Conservation (phyloP, 106 monocot species). For the Allium sativum region DNA sequence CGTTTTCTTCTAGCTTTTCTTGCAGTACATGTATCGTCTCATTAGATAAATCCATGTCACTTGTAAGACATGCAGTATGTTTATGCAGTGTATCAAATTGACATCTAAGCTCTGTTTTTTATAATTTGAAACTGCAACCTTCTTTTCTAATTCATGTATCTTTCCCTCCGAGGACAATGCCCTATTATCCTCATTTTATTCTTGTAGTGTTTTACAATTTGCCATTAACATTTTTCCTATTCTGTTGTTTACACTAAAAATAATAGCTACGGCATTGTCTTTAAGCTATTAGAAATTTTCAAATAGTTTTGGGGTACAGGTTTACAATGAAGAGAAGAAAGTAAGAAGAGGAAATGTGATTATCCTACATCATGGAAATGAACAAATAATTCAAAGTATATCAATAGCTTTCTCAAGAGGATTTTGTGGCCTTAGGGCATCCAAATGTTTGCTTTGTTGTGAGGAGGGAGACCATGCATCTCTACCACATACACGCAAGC, state of each 20-base stretch:
- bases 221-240: conserved; percentile 93
- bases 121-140: conserved; percentile 77
- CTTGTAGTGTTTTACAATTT: conserved; percentile 86
- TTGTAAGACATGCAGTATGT: conserved; percentile 71
- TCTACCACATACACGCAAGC: too few relatives aligned
- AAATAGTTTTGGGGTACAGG: too few relatives aligned
- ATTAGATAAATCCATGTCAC: conserved; percentile 86
- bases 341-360: too few relatives aligned
- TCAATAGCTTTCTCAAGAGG: too few relatives aligned
- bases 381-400: too few relatives aligned
- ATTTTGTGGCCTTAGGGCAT: too few relatives aligned
- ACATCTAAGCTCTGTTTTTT: conserved; percentile 78
- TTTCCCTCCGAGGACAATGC: conserved; percentile 93
- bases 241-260: conserved; percentile 76
- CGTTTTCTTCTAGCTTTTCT: conserved; percentile 60
- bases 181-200: conserved; percentile 97
- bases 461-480: too few relatives aligned
- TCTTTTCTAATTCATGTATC: conserved; percentile 96
- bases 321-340: too few relatives aligned
- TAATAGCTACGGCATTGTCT: conserved; percentile 90
- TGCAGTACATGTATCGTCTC: conserved; percentile 68
- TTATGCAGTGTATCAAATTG: conserved; percentile 81
- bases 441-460: too few relatives aligned
- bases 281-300: too few relatives aligned
- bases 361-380: too few relatives aligned